phyloP scores from a whole-genome alignment of 345 rosid species.

The Eucalyptus sp. region DNA sequence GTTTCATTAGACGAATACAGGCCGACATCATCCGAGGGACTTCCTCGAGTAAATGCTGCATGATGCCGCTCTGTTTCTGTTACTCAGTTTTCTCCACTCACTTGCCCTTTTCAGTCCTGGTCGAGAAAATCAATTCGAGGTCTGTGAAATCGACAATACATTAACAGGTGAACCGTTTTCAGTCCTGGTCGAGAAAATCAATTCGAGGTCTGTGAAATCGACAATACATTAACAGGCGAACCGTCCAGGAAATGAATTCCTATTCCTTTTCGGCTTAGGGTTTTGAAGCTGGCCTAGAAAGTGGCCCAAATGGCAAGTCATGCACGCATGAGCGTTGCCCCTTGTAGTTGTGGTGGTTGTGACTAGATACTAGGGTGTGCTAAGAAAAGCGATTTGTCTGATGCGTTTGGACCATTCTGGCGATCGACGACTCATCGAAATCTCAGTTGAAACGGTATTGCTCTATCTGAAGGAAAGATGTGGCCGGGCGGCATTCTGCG shows the following conservation, averaged over 20 bases:
- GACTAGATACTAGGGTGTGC: background rate
- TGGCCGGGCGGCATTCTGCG: background rate
- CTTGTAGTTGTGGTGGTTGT: background rate
- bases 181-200: background rate
- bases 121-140: background rate
- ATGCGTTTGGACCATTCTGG: background rate
- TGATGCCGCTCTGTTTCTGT: background rate
- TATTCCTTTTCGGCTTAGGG: background rate
- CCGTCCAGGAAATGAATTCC: background rate
- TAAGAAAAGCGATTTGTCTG: background rate
- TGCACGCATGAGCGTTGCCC: background rate
- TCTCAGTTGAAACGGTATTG: background rate
- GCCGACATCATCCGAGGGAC: background rate
- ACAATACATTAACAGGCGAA: background rate
- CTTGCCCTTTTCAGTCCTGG: background rate
- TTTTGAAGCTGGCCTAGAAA: background rate
- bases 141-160: background rate
- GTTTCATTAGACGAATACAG: background rate
- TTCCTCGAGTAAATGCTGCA: background rate
- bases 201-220: background rate
- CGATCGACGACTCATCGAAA: background rate
- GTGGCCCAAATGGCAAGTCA: background rate
- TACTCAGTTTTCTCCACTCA: background rate
- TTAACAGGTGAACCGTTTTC: background rate
- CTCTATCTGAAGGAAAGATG: background rate